Evolutionary conservation across 208 protist genomes (phyloP).

Genomic region (Zelonia costaricensis): DNA sequence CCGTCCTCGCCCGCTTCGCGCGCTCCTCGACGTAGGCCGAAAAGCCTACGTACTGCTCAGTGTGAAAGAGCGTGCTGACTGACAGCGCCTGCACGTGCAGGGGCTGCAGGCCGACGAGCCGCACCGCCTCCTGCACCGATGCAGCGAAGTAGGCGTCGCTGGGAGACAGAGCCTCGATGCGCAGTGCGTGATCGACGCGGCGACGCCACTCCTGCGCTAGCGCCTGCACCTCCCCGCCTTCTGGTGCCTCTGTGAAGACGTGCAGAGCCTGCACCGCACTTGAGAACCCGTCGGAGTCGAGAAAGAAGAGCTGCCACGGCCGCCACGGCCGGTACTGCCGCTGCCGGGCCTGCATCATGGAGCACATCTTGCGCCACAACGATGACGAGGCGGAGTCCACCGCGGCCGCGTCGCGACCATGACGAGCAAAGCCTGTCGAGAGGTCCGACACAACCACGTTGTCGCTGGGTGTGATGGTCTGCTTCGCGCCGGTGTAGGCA

Average conservation of each 20-base stretch:
- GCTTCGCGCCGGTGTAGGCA: not conserved
- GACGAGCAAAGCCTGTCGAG: too few relatives aligned
- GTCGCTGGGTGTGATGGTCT: slow-evolving; percentile 13
- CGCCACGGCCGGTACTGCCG: slow-evolving; percentile 11
- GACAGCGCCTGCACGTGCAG: slow-evolving; percentile 54
- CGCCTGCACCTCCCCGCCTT: slow-evolving; percentile 31
- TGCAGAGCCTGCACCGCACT: slow-evolving; percentile 23
- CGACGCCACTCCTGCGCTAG: slow-evolving; percentile 57
- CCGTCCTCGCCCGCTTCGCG: slow-evolving; percentile 38
- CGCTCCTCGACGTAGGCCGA: slow-evolving; percentile 26
- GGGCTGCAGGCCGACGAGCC: slow-evolving; percentile 43
- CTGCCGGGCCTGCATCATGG: slow-evolving; percentile 21
- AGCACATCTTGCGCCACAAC: slow-evolving; percentile 32
- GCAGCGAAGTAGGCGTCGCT: slow-evolving; percentile 53
- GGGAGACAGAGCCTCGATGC: slow-evolving; percentile 35
- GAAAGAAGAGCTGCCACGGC: slow-evolving; percentile 53
- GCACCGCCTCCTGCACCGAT: slow-evolving; percentile 44
- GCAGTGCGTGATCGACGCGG: slow-evolving; percentile 39
- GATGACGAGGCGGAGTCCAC: slow-evolving; percentile 7
- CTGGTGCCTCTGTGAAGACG: slow-evolving; percentile 25
- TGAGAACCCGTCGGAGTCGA: slow-evolving; percentile 36
- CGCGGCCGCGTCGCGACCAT: not conserved
- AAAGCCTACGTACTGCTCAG: slow-evolving; percentile 61
- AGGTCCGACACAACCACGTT: slow-evolving; percentile 7
- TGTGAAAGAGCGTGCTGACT: slow-evolving; percentile 48